Percentiles rank a stretch among this genome's conserved stretches.
Evolutionary conservation across 495 filamentous ascomycete genomes (phyloP).

Genomic region (Usnea hakonensis): DNA sequence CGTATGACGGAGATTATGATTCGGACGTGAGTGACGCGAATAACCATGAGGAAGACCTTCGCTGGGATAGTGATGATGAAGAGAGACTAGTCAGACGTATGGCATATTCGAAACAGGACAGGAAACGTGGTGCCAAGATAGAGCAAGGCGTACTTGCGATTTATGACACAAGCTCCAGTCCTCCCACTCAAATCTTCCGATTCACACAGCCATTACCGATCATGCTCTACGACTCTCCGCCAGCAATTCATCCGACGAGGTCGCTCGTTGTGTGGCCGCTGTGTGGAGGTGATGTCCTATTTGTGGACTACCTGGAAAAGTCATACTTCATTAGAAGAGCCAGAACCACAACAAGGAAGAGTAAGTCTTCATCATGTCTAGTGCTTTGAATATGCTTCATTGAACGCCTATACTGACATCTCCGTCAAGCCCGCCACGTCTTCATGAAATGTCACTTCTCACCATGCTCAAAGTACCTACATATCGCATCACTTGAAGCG

Average conservation of each 20-base stretch:
- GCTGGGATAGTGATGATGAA: background rate
- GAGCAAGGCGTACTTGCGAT: constrained; percentile 6
- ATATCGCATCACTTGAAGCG: constrained; percentile 15
- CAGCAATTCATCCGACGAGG: constrained; percentile 10
- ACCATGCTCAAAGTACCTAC: constrained; percentile 3
- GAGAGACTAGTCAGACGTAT: background rate
- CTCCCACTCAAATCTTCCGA: constrained; percentile 1
- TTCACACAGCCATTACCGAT: background rate
- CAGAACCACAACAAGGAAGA: constrained; percentile 4
- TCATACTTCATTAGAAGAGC: constrained; percentile 11
- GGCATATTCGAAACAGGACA: background rate
- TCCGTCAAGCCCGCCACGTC: background rate
- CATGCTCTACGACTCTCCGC: constrained; percentile 7
- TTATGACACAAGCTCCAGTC: background rate
- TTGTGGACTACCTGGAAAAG: constrained; percentile 5
- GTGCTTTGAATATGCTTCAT: background rate
- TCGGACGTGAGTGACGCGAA: background rate
- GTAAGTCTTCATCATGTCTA: background rate
- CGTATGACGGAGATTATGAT: background rate
- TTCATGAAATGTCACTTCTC: constrained; percentile 17
- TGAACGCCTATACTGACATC: background rate
- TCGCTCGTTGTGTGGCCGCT: constrained; percentile 14
- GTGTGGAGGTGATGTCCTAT: constrained; percentile 9
- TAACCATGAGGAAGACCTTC: background rate
- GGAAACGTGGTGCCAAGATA: background rate